Base-by-base conservation (phyloP, 2,329 filamentous ascomycete species). In the Claviceps arundinis region DNA sequence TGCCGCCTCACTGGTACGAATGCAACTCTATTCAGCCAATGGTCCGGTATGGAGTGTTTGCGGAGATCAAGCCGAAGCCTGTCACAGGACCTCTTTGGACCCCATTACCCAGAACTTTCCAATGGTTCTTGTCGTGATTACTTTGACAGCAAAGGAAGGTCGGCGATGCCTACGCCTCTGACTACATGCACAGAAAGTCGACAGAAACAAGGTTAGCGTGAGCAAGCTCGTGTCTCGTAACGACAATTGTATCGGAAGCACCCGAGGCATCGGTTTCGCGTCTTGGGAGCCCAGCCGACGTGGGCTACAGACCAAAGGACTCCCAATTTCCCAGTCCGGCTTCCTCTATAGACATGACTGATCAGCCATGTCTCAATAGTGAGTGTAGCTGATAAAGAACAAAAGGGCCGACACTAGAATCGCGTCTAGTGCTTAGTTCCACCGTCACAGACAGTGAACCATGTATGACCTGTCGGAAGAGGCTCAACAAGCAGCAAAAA, bases 1-100 rank as follows among this genome's bases (percentile, higher is more conserved):
- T 56, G 55, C 47, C 47, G 41, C 19, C 49, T 50, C 37, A 38
- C 41, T 52, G 47, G 47, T 47, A 62, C 59, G 57, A 54, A 58
- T 56, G 55, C 48, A 53, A 59, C 48, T 19, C 42, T 52, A 49
- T 19, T 30, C 43, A 52, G 41, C 56, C 59, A 61, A 58, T 59
- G 48, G 50, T 34, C 45, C 19, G n/a, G 37, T 48, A 42, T 40
- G 24, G 19, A 48, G 19, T 22, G 26, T 16, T 19, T 37, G 22
- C 22, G 17, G 17, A 50, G 34, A 37, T 42, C n/a, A 7, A 26
- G 40, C 4, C 48, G 40, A 50, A 19, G 47, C 24, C 24, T 30
- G 47, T 42, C 47, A 42, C 47, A 38, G 22, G 47, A 3, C 24
- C 9, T 30, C 42, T 14, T 41, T 30, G 11, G n/a, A 14, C 16